Conservation (phyloP, 2,329 filamentous ascomycete genomes). For the Akanthomyces lecanii region DNA sequence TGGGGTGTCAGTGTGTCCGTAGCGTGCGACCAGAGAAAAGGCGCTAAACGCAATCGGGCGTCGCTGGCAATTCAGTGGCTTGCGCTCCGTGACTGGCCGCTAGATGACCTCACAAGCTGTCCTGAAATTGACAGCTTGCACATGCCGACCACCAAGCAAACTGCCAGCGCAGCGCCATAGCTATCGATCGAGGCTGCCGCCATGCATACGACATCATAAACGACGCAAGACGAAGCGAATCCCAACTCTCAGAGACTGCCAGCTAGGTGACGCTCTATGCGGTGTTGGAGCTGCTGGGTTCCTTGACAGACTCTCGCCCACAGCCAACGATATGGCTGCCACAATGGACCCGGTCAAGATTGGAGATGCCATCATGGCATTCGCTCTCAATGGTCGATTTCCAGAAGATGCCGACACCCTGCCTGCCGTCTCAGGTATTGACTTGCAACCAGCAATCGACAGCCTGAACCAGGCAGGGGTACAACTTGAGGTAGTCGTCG, state of each 20-base stretch:
- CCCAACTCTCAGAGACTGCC: too few relatives aligned
- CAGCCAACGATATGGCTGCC: slow-evolving; percentile 27
- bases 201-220: background rate
- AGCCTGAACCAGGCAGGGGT: slow-evolving; percentile 34
- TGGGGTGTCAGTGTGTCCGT: background rate
- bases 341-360: slow-evolving; percentile 30
- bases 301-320: background rate
- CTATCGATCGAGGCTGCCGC: background rate
- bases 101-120: slow-evolving; percentile 15
- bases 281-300: background rate
- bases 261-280: background rate
- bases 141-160: background rate
- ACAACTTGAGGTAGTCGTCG: slow-evolving; percentile 36
- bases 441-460: slow-evolving; percentile 37
- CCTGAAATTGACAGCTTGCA: slow-evolving; percentile 14
- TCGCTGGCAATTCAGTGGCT: background rate
- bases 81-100: background rate
- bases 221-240: background rate
- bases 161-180: background rate
- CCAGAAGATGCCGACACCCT: slow-evolving; percentile 37
- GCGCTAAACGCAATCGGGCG: slow-evolving; percentile 12
- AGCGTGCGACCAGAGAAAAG: background rate
- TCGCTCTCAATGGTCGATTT: slow-evolving; percentile 38
- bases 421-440: slow-evolving; percentile 33
- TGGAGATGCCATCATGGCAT: slow-evolving; percentile 38